phyloP scores from a whole-genome alignment of 306 rosid genomes.

The Cucurbita ficifolia region DNA sequence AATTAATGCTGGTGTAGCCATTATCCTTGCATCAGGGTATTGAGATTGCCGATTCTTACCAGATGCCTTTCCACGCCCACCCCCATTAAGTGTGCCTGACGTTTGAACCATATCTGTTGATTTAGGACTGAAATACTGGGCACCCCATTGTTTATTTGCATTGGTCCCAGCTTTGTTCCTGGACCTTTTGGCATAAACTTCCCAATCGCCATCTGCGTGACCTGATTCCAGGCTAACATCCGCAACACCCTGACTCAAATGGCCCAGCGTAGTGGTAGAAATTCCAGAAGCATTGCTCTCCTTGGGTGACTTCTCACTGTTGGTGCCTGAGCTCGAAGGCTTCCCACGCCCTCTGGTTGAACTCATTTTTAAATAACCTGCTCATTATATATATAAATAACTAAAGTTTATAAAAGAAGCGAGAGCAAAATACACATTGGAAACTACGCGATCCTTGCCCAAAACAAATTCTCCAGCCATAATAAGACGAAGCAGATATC shows the following conservation, averaged over 20 bases:
- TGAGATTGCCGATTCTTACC: conserved; percentile 17
- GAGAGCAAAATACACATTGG: neutral
- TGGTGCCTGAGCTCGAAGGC: neutral
- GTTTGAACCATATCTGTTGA: conserved; percentile 24
- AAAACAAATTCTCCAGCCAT: neutral
- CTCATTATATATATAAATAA: neutral
- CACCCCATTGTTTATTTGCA: conserved; percentile 33
- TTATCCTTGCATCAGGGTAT: conserved; percentile 23
- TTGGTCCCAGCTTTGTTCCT: conserved; percentile 57
- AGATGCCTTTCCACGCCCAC: conserved; percentile 29
- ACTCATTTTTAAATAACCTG: conserved; percentile 23
- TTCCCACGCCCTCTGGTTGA: conserved; percentile 33
- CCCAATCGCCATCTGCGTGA: conserved; percentile 54
- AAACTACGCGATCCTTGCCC: neutral
- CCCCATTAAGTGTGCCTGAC: conserved; percentile 10
- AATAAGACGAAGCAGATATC: neutral
- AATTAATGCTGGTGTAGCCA: conserved; percentile 24
- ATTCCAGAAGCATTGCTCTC: conserved; percentile 18
- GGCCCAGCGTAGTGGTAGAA: conserved; percentile 19
- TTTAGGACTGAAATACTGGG: conserved; percentile 28
- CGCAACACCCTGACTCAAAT: conserved; percentile 35
- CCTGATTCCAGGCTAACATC: conserved; percentile 23
- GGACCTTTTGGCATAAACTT: conserved; percentile 42
- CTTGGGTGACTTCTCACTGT: conserved; percentile 15
- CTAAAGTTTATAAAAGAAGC: neutral